Percentiles rank a stretch among this genome's conserved stretches.
Conservation (phyloP, 257 asterid species). For the Echium plantagineum region DNA sequence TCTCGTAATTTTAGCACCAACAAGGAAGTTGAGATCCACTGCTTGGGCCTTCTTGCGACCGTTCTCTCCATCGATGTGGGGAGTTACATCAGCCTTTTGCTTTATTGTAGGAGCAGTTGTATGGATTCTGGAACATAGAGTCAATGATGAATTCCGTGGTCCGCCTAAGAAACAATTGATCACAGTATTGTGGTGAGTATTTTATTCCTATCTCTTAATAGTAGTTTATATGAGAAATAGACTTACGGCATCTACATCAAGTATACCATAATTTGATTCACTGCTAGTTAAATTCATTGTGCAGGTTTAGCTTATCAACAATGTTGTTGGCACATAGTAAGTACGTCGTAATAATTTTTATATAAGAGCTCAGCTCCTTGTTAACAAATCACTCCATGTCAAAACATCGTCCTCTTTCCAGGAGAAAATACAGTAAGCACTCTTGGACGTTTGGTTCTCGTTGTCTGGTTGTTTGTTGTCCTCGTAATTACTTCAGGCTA, state of each 20-base stretch:
- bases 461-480: constrained; percentile 78
- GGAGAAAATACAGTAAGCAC: constrained; percentile 70
- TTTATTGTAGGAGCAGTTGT: constrained; percentile 51
- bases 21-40: constrained; percentile 35
- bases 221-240: too few relatives aligned
- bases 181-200: constrained; percentile 63
- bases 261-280: too few relatives aligned
- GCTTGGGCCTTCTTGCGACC: constrained; percentile 79
- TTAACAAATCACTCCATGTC: constrained; percentile 3
- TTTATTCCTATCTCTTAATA: neutral
- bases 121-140: constrained; percentile 73
- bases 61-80: constrained; percentile 62
- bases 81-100: constrained; percentile 47
- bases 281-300: constrained; percentile 8
- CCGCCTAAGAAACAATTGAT: constrained; percentile 58
- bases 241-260: too few relatives aligned
- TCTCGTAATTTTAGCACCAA: constrained; percentile 56
- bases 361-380: neutral
- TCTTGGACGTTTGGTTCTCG: constrained; percentile 61
- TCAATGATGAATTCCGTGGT: constrained; percentile 77
- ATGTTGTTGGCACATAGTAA: constrained; percentile 67
- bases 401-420: constrained; percentile 14
- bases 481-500: constrained; percentile 61
- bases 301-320: constrained; percentile 93
- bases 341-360: constrained; percentile 11